Evolutionary conservation across 2,329 filamentous ascomycete species (phyloP).

Genomic region (Aspergillus sp.): DNA sequence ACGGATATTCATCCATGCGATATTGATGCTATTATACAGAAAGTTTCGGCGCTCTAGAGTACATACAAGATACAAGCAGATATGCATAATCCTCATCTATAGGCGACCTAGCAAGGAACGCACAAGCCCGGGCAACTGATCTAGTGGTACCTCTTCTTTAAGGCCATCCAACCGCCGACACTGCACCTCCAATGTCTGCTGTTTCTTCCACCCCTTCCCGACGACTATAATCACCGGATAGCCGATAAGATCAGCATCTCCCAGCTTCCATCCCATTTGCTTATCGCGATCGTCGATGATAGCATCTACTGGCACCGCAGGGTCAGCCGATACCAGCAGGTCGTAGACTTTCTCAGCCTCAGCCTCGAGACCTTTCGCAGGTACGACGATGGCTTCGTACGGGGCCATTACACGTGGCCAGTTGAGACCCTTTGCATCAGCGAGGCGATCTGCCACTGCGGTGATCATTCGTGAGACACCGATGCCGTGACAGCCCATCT

Average conservation of each 20-base stretch:
- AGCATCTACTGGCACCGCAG: constrained; percentile 45
- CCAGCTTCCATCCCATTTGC: constrained; percentile 73
- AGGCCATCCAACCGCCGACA: constrained; percentile 57
- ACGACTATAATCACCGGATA: constrained; percentile 78
- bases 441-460: constrained; percentile 68
- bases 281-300: constrained; percentile 66
- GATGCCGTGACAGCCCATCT: constrained; percentile 97
- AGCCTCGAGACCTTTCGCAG: constrained; percentile 38
- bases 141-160: constrained; percentile 51
- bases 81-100: constrained; percentile 25
- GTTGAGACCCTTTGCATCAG: constrained; percentile 65
- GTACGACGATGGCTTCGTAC: constrained; percentile 66
- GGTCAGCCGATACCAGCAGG: constrained; percentile 32
- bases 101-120: constrained; percentile 43
- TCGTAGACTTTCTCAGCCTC: constrained; percentile 58
- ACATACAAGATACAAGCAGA: no score
- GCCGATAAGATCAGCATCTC: constrained; percentile 80
- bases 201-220: constrained; percentile 59
- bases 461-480: constrained; percentile 86
- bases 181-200: constrained; percentile 64
- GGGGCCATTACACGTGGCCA: constrained; percentile 86
- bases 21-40: background rate
- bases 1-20: background rate
- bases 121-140: constrained; percentile 43
- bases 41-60: no score